Evolutionary conservation across 257 asterid species (phyloP), one percentile per base, ranked within the genome.

Genomic region (Lavandula angustifolia): DNA sequence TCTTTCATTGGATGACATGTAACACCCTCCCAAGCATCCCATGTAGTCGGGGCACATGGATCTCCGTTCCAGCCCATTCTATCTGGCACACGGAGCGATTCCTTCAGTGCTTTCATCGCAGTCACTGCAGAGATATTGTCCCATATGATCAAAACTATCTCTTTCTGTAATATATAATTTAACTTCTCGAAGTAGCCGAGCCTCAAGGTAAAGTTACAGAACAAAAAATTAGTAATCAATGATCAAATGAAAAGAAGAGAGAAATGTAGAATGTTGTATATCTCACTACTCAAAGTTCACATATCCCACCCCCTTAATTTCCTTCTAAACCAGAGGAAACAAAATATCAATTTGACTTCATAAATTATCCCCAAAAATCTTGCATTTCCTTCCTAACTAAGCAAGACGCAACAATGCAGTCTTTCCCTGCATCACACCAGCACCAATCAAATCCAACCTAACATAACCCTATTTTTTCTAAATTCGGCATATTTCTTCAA

Each of bases 21-120:
- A 66, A 94, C 95, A 73, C 99, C 98, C 75, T 94, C 99, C 99
- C 99, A 94, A 57, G 99, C 98, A 81, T 91, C 99, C 99, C 99
- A 91, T 18, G 75, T 69, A 17, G 99, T 82, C 60, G 99, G 99
- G 56, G 98, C 98, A 71, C 99, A 94, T 3, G 99, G 98, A 70
- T 94, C 99, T 42, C 99, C 99, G 60, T 91, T 91, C 99, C 99
- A 94, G 37, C 99, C 99, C 99, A 91, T 91, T 78, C 99, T 79
- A 31, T 81, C 95, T 2, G 99, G 99, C 65, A 94, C 84, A 9
- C 91, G 92, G 11, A 91, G 94, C 17, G 99, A 91, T 46, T 82
- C 95, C 78, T 88, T 94, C 79, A 91, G 73, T 38, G 95, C 89
- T 78, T 76, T 85, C 99, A 94, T 94, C n/a, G 95, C 96, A 70